These are phyloP conservation scores for Naganishia liquefaciens DNA, from an alignment of 1,284 basidiomycete genomes.

Conservation along the genomic window DNA sequence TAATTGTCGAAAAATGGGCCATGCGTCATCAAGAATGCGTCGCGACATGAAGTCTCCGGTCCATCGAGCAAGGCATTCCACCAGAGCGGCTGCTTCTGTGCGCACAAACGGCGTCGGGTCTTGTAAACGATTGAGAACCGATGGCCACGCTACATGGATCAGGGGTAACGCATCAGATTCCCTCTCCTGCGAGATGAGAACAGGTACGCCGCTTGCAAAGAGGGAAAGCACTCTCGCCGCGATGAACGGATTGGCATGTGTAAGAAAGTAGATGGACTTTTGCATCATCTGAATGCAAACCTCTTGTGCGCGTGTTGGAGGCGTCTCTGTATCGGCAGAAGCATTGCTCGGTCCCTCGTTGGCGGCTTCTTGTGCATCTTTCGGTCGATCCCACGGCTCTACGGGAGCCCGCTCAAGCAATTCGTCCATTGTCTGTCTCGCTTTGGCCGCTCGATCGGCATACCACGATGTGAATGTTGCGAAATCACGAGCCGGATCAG, in stretches of 20 bases:
- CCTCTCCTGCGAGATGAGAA: constrained; percentile 60
- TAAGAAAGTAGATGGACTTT: constrained; percentile 83
- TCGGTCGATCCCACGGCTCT: constrained; percentile 46
- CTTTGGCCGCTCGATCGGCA: constrained; percentile 56
- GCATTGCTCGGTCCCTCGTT: constrained; percentile 48
- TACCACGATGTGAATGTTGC: constrained; percentile 67
- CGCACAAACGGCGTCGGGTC: constrained; percentile 76
- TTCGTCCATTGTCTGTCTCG: constrained; percentile 49
- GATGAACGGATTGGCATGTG: constrained; percentile 78
- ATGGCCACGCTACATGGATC: constrained; percentile 84
- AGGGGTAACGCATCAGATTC: constrained; percentile 74
- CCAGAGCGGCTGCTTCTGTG: constrained; percentile 66
- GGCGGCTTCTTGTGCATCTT: constrained; percentile 39
- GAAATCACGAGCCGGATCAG: constrained; percentile 47
- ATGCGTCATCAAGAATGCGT: constrained; percentile 81
- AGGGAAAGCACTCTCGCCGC: constrained; percentile 76
- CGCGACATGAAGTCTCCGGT: constrained; percentile 79
- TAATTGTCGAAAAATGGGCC: constrained; percentile 73
- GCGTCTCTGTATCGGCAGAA: constrained; percentile 56
- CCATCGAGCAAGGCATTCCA: constrained; percentile 67
- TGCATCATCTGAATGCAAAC: constrained; percentile 79
- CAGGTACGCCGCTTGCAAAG: constrained; percentile 68
- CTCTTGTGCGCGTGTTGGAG: constrained; percentile 68
- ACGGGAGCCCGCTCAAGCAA: constrained; percentile 67
- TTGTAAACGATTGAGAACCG: constrained; percentile 74